phyloP scores from a whole-genome alignment of 1,284 basidiomycete species.

The Paramarasmius palmivorus region DNA sequence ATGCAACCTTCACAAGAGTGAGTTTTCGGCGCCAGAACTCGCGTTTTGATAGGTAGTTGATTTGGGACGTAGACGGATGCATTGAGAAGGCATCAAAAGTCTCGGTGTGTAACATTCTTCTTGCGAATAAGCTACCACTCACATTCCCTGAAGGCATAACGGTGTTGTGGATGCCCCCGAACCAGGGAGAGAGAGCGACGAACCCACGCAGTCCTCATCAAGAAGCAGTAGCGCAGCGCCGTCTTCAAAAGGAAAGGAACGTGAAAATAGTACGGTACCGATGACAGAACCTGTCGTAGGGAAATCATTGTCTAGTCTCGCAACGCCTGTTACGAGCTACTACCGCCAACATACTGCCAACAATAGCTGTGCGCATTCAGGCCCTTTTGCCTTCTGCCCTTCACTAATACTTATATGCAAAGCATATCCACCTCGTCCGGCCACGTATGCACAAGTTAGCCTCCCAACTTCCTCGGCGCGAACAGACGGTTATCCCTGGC shows the following conservation, averaged over 20 bases:
- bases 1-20: conserved; percentile 75
- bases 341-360: conserved; percentile 59
- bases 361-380: conserved; percentile 26
- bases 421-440: conserved; percentile 34
- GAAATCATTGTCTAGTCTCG: conserved; percentile 25
- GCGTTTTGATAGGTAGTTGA: conserved; percentile 8
- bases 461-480: conserved; percentile 56
- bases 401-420: conserved; percentile 19
- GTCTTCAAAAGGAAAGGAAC: conserved; percentile 43
- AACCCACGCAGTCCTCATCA: conserved; percentile 42
- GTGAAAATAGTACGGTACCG: conserved; percentile 18
- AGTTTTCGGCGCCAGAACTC: conserved; percentile 26
- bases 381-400: conserved; percentile 7
- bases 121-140: conserved; percentile 5
- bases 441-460: conserved; percentile 35
- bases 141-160: conserved; percentile 49
- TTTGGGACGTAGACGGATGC: conserved; percentile 50
- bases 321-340: conserved; percentile 51
- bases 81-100: conserved; percentile 62
- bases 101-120: conserved; percentile 45
- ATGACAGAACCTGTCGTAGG: conserved; percentile 30
- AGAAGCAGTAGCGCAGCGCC: conserved; percentile 53
- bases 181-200: conserved; percentile 32
- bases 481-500: conserved; percentile 39
- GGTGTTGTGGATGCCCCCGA: conserved; percentile 60